Evolutionary conservation across 192 early-diverging fungal species (phyloP), one percentile per base, ranked within the genome.

Genomic region (Rhizophagus prolifer): DNA sequence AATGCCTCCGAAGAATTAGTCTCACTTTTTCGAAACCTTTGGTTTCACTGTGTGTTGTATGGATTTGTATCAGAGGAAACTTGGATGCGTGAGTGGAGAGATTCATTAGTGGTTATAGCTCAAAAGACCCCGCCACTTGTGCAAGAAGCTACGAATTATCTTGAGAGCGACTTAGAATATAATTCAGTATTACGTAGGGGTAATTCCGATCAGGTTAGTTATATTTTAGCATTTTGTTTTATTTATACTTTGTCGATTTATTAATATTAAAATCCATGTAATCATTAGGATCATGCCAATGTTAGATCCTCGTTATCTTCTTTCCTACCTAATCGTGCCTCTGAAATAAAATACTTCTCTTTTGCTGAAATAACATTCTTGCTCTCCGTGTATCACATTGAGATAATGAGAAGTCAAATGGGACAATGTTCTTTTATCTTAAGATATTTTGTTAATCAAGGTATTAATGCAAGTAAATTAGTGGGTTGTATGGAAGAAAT

Each of bases 91-190:
- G 92, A 93, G 26, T 97, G 94, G 91, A 82, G 88, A 74, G 80
- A 82, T 4, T 84, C 92, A 2, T 86, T 96, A 79, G 60, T 86
- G 0, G 50, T 85, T 6, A 91, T 99, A 81, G 96, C 97, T 12
- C 85, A 87, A 70, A 94, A 93, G 61, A 93, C 96, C 4, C 96
- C 97, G 1, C 85, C 92, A 0, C 86, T 99, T 70, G 88, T 95
- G 9, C 89, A 92, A 41, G 90, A 89, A 36, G 82, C 89, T 1
- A 86, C 86, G 54, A 92, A 92, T 58, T 95, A 93, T 65, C 79
- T 99, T 60, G 95, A 96, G 64, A 92, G 89, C 23, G 95, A 97
- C 82, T 84, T 99, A 12, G 90, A 92, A 66, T 91, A 90, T 78
- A 94, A 95, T 79, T 95, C 95, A 26, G 90, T 97, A 6, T 81